These are phyloP conservation scores for Corniculantispora saksenae DNA, from an alignment of 2,329 filamentous ascomycete species.

Conservation along the genomic window DNA sequence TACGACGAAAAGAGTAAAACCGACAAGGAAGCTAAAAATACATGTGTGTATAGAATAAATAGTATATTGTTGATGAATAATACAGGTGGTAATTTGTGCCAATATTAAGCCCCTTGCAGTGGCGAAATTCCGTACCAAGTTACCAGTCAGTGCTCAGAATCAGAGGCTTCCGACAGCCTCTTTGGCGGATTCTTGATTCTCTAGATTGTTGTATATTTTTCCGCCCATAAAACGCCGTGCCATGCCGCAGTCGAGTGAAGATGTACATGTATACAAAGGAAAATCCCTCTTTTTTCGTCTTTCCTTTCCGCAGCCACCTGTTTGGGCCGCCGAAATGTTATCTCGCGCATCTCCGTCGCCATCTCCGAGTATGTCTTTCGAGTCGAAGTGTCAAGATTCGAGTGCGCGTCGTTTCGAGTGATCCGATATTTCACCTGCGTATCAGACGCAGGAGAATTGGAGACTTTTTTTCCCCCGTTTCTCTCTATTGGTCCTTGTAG, in stretches of 20 bases:
- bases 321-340: neutral
- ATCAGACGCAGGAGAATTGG: neutral
- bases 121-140: neutral
- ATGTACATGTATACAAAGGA: conserved; percentile 45
- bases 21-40: neutral
- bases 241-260: conserved; percentile 57
- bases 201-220: conserved; percentile 24
- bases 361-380: neutral
- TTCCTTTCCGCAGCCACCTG: conserved; percentile 7
- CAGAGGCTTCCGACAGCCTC: conserved; percentile 1
- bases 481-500: conserved; percentile 78
- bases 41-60: neutral
- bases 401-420: neutral
- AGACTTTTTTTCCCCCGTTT: too few species aligned
- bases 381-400: neutral
- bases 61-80: conserved; percentile 16
- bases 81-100: conserved; percentile 11
- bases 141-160: conserved; percentile 4
- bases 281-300: conserved; percentile 19
- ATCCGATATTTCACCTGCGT: neutral
- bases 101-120: neutral
- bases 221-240: conserved; percentile 46
- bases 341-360: neutral
- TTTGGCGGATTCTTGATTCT: conserved; percentile 24
- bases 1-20: conserved; percentile 72